Base-by-base conservation (phyloP, 2,329 filamentous ascomycete species). In the Corinectria fuckeliana region DNA sequence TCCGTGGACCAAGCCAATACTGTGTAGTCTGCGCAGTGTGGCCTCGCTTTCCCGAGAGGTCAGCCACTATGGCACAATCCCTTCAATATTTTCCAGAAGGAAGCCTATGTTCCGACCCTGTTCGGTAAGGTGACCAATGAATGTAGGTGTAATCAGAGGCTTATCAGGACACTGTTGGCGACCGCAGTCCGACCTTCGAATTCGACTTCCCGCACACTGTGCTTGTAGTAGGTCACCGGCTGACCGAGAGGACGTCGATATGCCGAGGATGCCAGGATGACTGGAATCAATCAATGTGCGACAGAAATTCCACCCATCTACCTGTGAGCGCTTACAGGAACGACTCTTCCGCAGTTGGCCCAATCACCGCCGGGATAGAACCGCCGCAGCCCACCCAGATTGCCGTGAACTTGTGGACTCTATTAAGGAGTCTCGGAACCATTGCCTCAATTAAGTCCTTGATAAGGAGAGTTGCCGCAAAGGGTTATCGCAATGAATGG, bases 91-190 rank as follows among this genome's bases (percentile, higher is more conserved):
- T 41, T 68, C 52, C 56, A 71, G 51, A n/a, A 67, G 56, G 41
- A 71, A 69, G 21, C 69, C 65, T 18, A 71, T 59, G 39, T 49
- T 51, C 5, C 66, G 48, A 5, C 61, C 65, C 30, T 66, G 55
- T 51, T 69, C 66, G 13, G 56, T 64, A 39, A 69, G 47, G 58
- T 69, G 66, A 38, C 62, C 66, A 18, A 68, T 63, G 47, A 70
- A 67, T 7, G 11, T 14, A 3, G 51, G 51, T 18, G 20, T 18
- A 26, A 54, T 54, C 13, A 32, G 20, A 28, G n/a, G 38, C 20
- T 45, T 9, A 3, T 30, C 55, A 3, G 38, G 55, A 9, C 20
- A 23, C 5, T 25, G 48, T 60, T 60, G 21, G 26, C 30, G 4
- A 60, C 11, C 2, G 34, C 48, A 16, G 1, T 52, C 9, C 41